Evolutionary conservation across 2,329 filamentous ascomycete genomes (phyloP).

Genomic region (Conoideocrella luteorostrata): DNA sequence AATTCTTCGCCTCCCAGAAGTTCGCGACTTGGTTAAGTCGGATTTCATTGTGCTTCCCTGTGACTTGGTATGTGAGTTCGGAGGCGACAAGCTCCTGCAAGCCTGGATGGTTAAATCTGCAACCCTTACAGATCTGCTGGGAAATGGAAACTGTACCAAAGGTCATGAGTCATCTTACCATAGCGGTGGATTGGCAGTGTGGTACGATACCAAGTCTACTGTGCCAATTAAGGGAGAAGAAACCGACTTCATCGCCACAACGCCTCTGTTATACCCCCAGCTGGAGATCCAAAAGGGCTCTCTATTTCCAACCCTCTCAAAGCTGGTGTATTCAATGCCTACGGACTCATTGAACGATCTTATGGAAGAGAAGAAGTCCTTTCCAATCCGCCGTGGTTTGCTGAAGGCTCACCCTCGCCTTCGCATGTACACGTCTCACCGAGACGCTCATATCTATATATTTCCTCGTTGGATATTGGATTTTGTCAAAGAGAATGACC

Average conservation of each 20-base stretch:
- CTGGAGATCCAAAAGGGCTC: conserved; percentile 44
- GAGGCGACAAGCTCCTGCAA: conserved; percentile 75
- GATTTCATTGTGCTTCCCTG: conserved; percentile 92
- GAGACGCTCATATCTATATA: conserved; percentile 92
- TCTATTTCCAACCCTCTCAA: conserved; percentile 62
- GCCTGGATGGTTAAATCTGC: conserved; percentile 86
- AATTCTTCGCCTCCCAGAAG: conserved; percentile 75
- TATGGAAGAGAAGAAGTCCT: conserved; percentile 64
- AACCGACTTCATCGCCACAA: conserved; percentile 82
- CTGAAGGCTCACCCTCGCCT: conserved; percentile 68
- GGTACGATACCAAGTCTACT: conserved; percentile 77
- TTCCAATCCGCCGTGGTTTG: conserved; percentile 70
- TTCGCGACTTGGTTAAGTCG: conserved; percentile 68
- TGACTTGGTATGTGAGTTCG: conserved; percentile 85
- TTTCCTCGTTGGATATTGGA: conserved; percentile 89
- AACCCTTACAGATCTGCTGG: conserved; percentile 57
- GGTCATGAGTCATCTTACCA: conserved; percentile 34
- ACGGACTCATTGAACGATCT: conserved; percentile 85
- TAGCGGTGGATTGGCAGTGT: conserved; percentile 80
- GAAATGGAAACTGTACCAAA: conserved; percentile 35
- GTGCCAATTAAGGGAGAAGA: conserved; percentile 81
- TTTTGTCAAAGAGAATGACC: conserved; percentile 71
- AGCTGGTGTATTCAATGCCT: conserved; percentile 77
- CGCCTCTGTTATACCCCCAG: conserved; percentile 55
- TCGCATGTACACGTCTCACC: conserved; percentile 74